Evolutionary conservation across 2,329 filamentous ascomycete genomes (phyloP).

Genomic region (Cladosporium sp.): DNA sequence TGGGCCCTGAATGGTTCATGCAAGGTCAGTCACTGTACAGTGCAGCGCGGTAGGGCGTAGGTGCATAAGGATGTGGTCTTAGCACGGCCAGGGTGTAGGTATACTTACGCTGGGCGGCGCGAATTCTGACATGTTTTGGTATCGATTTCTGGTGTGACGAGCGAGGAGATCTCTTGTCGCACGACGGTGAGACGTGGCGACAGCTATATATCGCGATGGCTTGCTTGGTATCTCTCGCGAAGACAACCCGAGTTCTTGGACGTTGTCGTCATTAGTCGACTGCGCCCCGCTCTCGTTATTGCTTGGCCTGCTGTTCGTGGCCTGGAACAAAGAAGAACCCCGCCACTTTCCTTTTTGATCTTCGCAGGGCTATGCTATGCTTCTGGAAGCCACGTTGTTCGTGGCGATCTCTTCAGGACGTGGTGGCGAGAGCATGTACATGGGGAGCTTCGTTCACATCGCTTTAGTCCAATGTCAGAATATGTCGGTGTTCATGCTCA

Average conservation of each 20-base stretch:
- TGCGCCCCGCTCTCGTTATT: not conserved
- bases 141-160: not conserved
- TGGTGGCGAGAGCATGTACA: not conserved
- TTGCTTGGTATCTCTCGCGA: not conserved
- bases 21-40: slow-evolving; percentile 17
- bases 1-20: slow-evolving; percentile 41
- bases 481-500: not conserved
- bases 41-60: not conserved
- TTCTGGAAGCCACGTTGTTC: not conserved
- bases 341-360: not conserved
- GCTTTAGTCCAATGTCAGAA: not conserved
- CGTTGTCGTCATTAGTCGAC: not conserved
- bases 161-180: not conserved
- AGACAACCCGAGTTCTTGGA: not conserved
- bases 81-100: slow-evolving; percentile 26
- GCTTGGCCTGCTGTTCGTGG: not conserved
- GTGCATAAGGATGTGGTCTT: slow-evolving; percentile 14
- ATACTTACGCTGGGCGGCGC: slow-evolving; percentile 33
- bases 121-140: slow-evolving; percentile 34
- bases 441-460: not conserved
- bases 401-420: not conserved
- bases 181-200: not conserved
- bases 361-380: not conserved
- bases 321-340: slow-evolving; percentile 6
- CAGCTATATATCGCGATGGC: slow-evolving; percentile 4